Base-by-base conservation (phyloP, 2,329 filamentous ascomycete genomes). In the Curvularia verruculosa region DNA sequence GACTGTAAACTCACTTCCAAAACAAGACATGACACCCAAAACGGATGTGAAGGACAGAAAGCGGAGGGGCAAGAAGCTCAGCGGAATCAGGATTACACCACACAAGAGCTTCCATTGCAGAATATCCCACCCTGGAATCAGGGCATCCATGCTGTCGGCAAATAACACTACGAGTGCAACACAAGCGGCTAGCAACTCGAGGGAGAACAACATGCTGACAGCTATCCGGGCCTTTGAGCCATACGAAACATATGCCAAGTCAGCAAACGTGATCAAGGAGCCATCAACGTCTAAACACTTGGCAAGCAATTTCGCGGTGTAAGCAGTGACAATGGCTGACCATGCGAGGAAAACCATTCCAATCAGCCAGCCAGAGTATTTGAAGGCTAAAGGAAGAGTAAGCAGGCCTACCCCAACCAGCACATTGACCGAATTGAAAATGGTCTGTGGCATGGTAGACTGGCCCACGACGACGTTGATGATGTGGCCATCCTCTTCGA, bases 351-450 rank as follows among this genome's bases (percentile, higher is more conserved):
- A 89, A 40, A 83, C 61, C 69, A 96, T 83, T 50, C 95, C 95
- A 59, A 92, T 85, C 39, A 96, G 77, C 93, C 93, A 96, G 48
- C 92, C 94, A 12, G 91, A 88, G 75, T 96, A 92, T 69, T 88
- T 91, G 69, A 98, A 82, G 5, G 91, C 94, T 71, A 98, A 84
- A 5, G 94, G 95, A 52, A 99, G 81, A 75, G 91, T 96, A 49
- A 99, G 83, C 28, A 99, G 80, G 0, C 94, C 94, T 28, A 99
- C 89, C 15, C 93, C 93, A 59, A 97, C 94, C 57, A 97, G 80
- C 49, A 96, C 91, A 65, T 96, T 96, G 73, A 94, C 94, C 3
- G 92, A 96, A 78, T 99, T 99, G 82, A 98, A 96, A 60, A 97
- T 85, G 6, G 94, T 98, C 79, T 98, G 94, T 0, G 92, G 92